Base-by-base conservation (phyloP, 2,329 filamentous ascomycete species). In the Pseudocercospora cruenta region DNA sequence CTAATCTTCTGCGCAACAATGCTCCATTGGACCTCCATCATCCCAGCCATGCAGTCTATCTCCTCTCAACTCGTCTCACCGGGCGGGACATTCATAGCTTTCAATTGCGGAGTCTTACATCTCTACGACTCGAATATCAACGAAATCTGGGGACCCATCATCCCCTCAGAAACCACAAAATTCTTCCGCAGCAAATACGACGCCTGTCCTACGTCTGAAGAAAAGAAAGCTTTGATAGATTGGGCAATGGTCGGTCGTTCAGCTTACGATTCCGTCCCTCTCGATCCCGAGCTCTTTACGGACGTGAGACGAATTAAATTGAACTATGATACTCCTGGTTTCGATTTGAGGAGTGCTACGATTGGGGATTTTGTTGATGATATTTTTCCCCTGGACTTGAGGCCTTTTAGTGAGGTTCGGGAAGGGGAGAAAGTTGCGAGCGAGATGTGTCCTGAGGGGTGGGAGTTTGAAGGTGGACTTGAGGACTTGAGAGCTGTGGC, bases 61-160 rank as follows among this genome's bases (percentile, higher is more conserved):
- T 55, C 68, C 19, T 51, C 64, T 8, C 72, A 74, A 51, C 59
- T 69, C n/a, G 65, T 63, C 19, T 14, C 33, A 14, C 63, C 66
- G 2, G 66, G 66, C 24, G 70, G 70, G 14, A 72, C 71, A 4
- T 71, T 73, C 45, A 70, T 65, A 8, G 54, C 33, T 1, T 43
- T 36, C 4, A 28, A 21, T 10, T 19, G 19, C 24, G 63, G 63
- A 16, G 49, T 43, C 10, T 16, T 54, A 26, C 39, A 28, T 16
- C 26, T 55, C 9, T 26, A 57, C 9, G 58, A 65, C 14, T 9
- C 4, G 21, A 36, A 22, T 16, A 45, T 55, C n/a, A 53, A 63
- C 16, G 54, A 45, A 22, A 31, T 63, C 3, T 63, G 61, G 61
- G 33, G 3, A 9, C 45, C 45, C 2, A 19, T 49, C 45, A 22